Percentiles rank a stretch among this genome's conserved stretches.
These are phyloP conservation scores for Hanseniaspora uvarum DNA, from an alignment of 1,139 yeast species.

Conservation along the genomic window DNA sequence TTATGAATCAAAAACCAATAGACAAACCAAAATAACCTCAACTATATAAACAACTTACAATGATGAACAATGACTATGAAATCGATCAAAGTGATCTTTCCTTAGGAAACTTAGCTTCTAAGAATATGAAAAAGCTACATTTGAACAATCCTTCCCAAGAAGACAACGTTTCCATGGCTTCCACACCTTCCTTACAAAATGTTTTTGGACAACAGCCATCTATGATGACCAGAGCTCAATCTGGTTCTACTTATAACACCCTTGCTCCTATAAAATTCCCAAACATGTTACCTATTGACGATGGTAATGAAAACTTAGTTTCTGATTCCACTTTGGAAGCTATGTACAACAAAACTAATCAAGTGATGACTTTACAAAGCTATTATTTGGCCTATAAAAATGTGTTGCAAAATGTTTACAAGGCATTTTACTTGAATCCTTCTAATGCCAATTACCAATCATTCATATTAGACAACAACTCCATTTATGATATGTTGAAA, in stretches of 20 bases:
- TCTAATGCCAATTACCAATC: conserved; percentile 46
- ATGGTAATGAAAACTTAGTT: conserved; percentile 17
- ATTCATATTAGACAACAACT: conserved; percentile 50
- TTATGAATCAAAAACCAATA: no score
- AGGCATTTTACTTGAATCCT: conserved; percentile 52
- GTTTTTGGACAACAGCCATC: not conserved
- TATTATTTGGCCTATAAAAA: conserved; percentile 46
- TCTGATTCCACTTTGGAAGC: conserved; percentile 16
- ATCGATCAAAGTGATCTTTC: conserved; percentile 11
- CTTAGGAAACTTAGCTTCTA: conserved; percentile 12
- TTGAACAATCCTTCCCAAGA: not conserved
- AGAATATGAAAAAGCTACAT: conserved; percentile 15
- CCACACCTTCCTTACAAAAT: not conserved
- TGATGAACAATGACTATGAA: conserved; percentile 3
- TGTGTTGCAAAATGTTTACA: conserved; percentile 57
- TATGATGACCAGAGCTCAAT: conserved; percentile 10
- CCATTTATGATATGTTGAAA: conserved; percentile 68
- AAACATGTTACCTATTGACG: conserved; percentile 17
- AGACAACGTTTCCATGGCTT: not conserved
- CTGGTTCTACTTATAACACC: conserved; percentile 16
- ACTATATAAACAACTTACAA: not conserved
- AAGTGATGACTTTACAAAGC: conserved; percentile 7
- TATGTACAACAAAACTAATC: conserved; percentile 14
- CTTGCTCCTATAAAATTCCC: conserved; percentile 16
- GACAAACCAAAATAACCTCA: not conserved